phyloP scores from a whole-genome alignment of 1,284 basidiomycete genomes.

The Pyrrhoderma noxium region DNA sequence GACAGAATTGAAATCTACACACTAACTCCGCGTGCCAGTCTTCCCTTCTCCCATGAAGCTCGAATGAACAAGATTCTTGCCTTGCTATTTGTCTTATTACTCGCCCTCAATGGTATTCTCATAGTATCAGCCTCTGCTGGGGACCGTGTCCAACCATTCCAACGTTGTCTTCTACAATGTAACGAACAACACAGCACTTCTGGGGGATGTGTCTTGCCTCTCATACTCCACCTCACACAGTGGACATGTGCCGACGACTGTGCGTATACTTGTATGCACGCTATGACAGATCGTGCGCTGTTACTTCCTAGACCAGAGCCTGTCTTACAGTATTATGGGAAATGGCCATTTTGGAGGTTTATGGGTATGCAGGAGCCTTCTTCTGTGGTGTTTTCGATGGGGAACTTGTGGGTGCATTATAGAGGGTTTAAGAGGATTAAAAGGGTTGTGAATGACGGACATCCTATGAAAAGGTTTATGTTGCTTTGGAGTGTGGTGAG shows the following conservation, averaged over 20 bases:
- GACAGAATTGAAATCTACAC: too few relatives aligned
- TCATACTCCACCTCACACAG: constrained; percentile 47
- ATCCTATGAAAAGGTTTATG: constrained; percentile 72
- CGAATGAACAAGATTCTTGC: too few relatives aligned
- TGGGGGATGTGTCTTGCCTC: constrained; percentile 29
- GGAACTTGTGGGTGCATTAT: constrained; percentile 75
- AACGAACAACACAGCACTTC: constrained; percentile 26
- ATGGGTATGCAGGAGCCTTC: constrained; percentile 91
- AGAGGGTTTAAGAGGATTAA: constrained; percentile 47
- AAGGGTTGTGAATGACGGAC: constrained; percentile 41
- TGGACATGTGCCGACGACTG: constrained; percentile 87
- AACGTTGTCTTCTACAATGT: constrained; percentile 37
- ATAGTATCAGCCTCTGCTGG: constrained; percentile 40
- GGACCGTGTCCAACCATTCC: constrained; percentile 49
- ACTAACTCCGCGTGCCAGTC: too few relatives aligned
- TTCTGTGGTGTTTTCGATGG: constrained; percentile 81
- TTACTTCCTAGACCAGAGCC: constrained; percentile 11
- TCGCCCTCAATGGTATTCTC: too few relatives aligned
- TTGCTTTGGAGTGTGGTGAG: constrained; percentile 63
- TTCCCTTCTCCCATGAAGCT: too few relatives aligned
- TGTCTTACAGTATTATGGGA: constrained; percentile 85
- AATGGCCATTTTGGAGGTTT: constrained; percentile 92
- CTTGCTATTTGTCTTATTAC: too few relatives aligned
- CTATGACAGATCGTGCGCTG: constrained; percentile 62
- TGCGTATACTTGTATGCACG: constrained; percentile 84